Evolutionary conservation across 176 grass and related monocot genomes (phyloP).

Genomic region (Raddia guianensis): DNA sequence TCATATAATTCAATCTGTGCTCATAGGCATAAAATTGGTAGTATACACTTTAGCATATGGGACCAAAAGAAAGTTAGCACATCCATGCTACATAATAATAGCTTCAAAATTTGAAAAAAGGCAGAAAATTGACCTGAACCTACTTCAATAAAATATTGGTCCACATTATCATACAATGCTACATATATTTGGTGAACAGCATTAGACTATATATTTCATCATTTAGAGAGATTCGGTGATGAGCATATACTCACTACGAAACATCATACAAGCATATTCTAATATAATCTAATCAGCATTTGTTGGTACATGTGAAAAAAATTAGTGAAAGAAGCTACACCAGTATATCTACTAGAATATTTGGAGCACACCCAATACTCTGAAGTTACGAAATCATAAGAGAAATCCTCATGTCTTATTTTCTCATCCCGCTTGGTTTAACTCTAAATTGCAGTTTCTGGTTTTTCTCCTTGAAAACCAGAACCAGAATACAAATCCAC

Average conservation of each 20-base stretch:
- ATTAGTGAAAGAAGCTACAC: neutral
- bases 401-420: neutral
- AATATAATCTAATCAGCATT: neutral
- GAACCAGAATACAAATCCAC: neutral
- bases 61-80: neutral
- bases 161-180: neutral
- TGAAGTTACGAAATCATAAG: neutral
- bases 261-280: conserved; percentile 11
- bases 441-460: conserved; percentile 14
- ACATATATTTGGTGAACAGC: neutral
- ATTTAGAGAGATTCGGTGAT: neutral
- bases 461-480: neutral
- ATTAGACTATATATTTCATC: neutral
- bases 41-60: conserved; percentile 1
- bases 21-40: neutral
- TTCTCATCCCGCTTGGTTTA: neutral
- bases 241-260: neutral
- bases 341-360: neutral
- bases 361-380: neutral
- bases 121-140: conserved; percentile 1
- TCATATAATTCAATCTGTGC: neutral
- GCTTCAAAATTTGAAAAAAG: conserved; percentile 1
- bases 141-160: conserved; percentile 23
- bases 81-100: conserved; percentile 13
- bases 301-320: neutral